A percentile compares a stretch with the other conserved stretches of the same genome.
Conservation (phyloP, 805 yeast genomes). For the Sugiyamaella boreocaroliniensis region DNA sequence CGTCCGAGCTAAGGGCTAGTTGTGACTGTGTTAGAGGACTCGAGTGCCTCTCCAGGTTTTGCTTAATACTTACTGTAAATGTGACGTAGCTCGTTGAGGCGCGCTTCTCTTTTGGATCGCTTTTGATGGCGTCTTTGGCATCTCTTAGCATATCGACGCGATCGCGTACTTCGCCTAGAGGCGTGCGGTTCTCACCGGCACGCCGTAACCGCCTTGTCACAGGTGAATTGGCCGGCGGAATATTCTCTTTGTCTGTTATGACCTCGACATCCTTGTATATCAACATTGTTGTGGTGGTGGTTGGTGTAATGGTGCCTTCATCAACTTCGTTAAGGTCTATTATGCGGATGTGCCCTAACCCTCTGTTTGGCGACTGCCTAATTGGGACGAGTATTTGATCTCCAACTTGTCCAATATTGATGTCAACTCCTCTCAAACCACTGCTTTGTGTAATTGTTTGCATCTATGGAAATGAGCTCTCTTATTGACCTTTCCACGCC, state of each 20-base stretch:
- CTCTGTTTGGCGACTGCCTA: constrained; percentile 1
- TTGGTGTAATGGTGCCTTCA: too few species aligned
- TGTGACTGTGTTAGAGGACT: not conserved
- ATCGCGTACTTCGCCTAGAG: constrained; percentile 3
- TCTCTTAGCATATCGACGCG: not conserved
- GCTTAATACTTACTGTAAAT: not conserved
- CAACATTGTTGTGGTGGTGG: not conserved
- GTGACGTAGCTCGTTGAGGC: not conserved
- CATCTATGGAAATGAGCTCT: constrained; percentile 1
- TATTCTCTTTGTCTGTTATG: constrained; percentile 16
- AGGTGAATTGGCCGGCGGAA: constrained; percentile 21
- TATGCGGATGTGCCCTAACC: not conserved
- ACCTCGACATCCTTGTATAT: constrained; percentile 2
- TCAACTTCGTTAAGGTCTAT: not conserved
- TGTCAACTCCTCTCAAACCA: not conserved
- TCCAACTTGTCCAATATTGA: too few species aligned
- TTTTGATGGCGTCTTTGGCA: not conserved
- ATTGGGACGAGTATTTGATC: not conserved
- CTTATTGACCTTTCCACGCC: constrained; percentile 20
- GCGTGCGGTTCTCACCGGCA: constrained; percentile 1
- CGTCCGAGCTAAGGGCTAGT: not conserved
- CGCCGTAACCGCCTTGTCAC: constrained; percentile 2
- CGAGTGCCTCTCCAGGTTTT: not conserved
- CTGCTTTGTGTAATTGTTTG: not conserved
- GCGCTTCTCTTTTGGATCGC: not conserved